Base-by-base conservation (phyloP, 805 yeast genomes). In the Kuraishia cidri region DNA sequence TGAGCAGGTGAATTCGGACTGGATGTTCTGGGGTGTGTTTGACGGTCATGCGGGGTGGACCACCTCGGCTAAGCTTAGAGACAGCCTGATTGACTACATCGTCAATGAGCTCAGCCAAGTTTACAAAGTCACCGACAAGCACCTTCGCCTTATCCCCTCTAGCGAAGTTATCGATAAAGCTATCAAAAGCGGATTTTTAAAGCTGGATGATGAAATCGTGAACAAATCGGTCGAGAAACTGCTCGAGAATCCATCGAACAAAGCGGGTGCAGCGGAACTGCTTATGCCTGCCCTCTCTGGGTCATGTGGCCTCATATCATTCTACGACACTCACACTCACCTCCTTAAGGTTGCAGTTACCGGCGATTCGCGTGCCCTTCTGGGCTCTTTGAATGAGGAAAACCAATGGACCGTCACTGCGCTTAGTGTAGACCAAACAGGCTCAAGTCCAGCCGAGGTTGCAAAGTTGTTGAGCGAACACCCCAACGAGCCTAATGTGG, bases 1-100 rank as follows among this genome's bases (percentile, higher is more conserved):
- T 54, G 46, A 60, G 45, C 43, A 47, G 15, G 56, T 62, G n/a
- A 57, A 57, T 16, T 50, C 69, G 1, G 96, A 90, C 54, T 80
- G 96, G 82, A 81, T 83, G 71, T 86, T 92, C 50, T 92, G 94
- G 73, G 95, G 97, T 4, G 75, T 92, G 0, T 90, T 80, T 52
- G 98, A 92, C 56, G 98, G 98, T 9, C 98, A 92, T 56, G 87
- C 95, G 3, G 98, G 98, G 15, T 87, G 94, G 77, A 83, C 84
- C 42, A 92, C 98, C 2, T 76, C 90, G 36, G 72, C 83, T n/a
- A 84, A 79, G 52, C 67, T 92, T 39, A 69, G 94, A 39, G 92
- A 86, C 42, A 76, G 76, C 42, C 64, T 92, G 42, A 75, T 92
- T 19, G 74, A 75, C 35, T 72, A 69, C 43, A 92, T 92, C n/a